Evolutionary conservation across 1,284 basidiomycete species (phyloP).

Genomic region (Naganishia sp.): DNA sequence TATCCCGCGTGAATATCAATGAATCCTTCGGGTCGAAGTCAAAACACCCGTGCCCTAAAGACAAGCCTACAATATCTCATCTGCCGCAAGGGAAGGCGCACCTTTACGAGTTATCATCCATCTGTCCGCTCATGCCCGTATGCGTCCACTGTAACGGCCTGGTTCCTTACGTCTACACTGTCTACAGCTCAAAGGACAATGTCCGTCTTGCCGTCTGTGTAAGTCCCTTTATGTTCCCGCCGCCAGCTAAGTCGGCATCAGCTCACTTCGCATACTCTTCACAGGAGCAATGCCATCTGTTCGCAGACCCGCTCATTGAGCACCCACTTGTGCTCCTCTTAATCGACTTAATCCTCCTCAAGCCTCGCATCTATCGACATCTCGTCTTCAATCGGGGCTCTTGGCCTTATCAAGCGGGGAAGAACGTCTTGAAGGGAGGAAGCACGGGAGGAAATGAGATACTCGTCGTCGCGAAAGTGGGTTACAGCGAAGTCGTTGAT

Average conservation of each 20-base stretch:
- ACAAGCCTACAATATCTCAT: background rate
- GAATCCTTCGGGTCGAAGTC: background rate
- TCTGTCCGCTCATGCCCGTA: constrained; percentile 65
- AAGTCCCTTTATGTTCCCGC: constrained; percentile 43
- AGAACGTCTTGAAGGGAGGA: background rate
- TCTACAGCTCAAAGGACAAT: constrained; percentile 80
- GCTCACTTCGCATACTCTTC: constrained; percentile 3
- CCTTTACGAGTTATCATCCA: background rate
- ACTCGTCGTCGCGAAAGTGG: background rate
- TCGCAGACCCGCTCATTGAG: constrained; percentile 88
- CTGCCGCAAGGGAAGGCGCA: background rate
- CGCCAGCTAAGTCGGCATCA: too few species aligned
- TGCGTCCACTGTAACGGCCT: constrained; percentile 75
- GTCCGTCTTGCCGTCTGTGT: constrained; percentile 76
- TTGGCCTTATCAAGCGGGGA: constrained; percentile 55
- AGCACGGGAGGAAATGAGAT: background rate
- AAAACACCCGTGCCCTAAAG: background rate
- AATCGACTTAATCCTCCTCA: constrained; percentile 82
- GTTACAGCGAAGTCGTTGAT: background rate
- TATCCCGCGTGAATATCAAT: background rate
- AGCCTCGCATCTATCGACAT: constrained; percentile 82
- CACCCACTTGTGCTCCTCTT: constrained; percentile 75
- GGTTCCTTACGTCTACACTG: constrained; percentile 73
- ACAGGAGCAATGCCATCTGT: constrained; percentile 65
- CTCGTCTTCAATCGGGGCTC: constrained; percentile 82